Evolutionary conservation across 768 basidiomycete genomes (phyloP), one percentile per base, ranked within the genome.

Genomic region (Leccinum boreale): DNA sequence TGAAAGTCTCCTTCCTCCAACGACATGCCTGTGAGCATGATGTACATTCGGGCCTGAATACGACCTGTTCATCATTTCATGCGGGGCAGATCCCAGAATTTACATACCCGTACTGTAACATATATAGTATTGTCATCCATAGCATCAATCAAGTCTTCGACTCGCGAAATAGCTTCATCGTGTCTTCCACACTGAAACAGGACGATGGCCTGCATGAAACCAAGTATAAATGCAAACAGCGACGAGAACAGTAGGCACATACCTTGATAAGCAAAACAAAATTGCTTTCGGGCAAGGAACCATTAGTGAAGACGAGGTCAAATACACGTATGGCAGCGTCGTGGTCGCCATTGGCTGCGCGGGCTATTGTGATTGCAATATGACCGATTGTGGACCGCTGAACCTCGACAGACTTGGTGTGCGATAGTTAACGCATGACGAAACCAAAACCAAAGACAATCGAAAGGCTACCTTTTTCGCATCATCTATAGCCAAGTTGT

Each of bases 211-310:
- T 62, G 15, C 12, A 2, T 33, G 26, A 26, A 19, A 26, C 10
- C 3, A 33, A n/a, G 5, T 0, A 19, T 52, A 1, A 1, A 9
- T 19, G 28, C 15, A 17, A 17, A 33, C 2, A 33, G 15, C 15
- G 15, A 1, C 0, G 0, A 23, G 0, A 6, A 29, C 4, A 1
- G 15, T n/a, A 0, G 44, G 3, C 0, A 2, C n/a, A 11, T 21
- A 36, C 64, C 60, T 62, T 65, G 21, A 65, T 53, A 3, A 58
- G 33, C 14, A 65, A 42, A 7, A 65, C 57, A 47, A 62, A 39
- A 2, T 28, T 42, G 10, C 21, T 58, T 19, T 65, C 64, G 4
- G 7, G 9, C 3, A 46, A 8, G 12, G 21, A 26, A 24, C 29
- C 17, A 1, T 57, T 21, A 3, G 6, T 19, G 46, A 65, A 65